Evolutionary conservation across 1,284 basidiomycete species (phyloP).

Genomic region (Termitomyces sp.): DNA sequence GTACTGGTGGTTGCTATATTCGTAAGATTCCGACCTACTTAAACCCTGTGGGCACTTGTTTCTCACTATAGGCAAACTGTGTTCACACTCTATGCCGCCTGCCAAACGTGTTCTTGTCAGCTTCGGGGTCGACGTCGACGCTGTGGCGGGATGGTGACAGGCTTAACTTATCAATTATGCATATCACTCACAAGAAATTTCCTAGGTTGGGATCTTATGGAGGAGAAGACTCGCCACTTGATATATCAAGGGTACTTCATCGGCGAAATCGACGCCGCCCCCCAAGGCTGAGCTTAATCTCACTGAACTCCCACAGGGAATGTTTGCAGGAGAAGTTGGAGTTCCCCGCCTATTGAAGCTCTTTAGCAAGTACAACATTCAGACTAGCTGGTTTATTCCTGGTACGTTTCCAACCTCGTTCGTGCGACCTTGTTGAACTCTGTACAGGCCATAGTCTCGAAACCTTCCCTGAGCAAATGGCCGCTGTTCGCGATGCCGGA

Average conservation of each 20-base stretch:
- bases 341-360: constrained; percentile 63
- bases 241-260: constrained; percentile 53
- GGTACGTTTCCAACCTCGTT: no score
- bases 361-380: constrained; percentile 69
- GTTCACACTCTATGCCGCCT: constrained; percentile 33
- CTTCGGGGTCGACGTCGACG: constrained; percentile 60
- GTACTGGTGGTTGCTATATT: background rate
- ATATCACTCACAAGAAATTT: background rate
- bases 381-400: constrained; percentile 67
- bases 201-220: constrained; percentile 65
- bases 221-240: constrained; percentile 59
- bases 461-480: constrained; percentile 64
- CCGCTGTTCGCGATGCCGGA: constrained; percentile 62
- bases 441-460: constrained; percentile 60
- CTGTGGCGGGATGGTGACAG: constrained; percentile 56
- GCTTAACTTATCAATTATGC: background rate
- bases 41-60: background rate
- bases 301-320: constrained; percentile 44
- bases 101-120: constrained; percentile 42
- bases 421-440: no score
- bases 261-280: no score
- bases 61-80: background rate
- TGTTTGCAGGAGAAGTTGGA: constrained; percentile 73
- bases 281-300: no score
- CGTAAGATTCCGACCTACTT: background rate